phyloP scores from a whole-genome alignment of 768 basidiomycete genomes.

The Amyloporia xantha region DNA sequence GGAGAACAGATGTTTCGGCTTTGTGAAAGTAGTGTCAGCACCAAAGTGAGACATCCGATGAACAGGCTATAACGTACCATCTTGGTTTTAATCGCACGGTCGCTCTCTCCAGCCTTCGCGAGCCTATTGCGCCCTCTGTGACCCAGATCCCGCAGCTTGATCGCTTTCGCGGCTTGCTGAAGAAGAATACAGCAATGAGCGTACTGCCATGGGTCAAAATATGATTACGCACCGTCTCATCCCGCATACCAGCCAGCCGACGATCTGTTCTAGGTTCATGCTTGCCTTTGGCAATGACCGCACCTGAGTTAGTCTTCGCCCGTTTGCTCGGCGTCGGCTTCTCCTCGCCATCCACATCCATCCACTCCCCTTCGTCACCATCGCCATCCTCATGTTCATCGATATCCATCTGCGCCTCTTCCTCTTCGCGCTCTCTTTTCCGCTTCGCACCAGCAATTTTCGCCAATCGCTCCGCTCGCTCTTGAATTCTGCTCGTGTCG shows the following conservation, averaged over 20 bases:
- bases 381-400: constrained; percentile 36
- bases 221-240: constrained; percentile 49
- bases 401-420: constrained; percentile 61
- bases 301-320: constrained; percentile 55
- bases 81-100: constrained; percentile 74
- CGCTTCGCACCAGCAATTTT: constrained; percentile 66
- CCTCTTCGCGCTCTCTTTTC: constrained; percentile 58
- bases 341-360: constrained; percentile 35
- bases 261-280: constrained; percentile 67
- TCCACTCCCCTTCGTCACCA: constrained; percentile 37
- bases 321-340: constrained; percentile 50
- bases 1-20: constrained; percentile 85
- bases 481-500: constrained; percentile 82
- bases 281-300: constrained; percentile 40
- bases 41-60: neutral
- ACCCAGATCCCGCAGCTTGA: constrained; percentile 77
- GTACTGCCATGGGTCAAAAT: neutral
- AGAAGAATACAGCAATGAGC: constrained; percentile 3
- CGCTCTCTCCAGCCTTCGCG: constrained; percentile 88
- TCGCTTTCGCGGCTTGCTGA: constrained; percentile 76
- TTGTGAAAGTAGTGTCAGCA: constrained; percentile 5
- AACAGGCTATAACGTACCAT: constrained; percentile 47
- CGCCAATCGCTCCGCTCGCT: constrained; percentile 79
- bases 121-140: constrained; percentile 83
- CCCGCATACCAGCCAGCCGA: constrained; percentile 72